phyloP scores from a whole-genome alignment of 805 yeast species.

The Candida stauntonica region DNA sequence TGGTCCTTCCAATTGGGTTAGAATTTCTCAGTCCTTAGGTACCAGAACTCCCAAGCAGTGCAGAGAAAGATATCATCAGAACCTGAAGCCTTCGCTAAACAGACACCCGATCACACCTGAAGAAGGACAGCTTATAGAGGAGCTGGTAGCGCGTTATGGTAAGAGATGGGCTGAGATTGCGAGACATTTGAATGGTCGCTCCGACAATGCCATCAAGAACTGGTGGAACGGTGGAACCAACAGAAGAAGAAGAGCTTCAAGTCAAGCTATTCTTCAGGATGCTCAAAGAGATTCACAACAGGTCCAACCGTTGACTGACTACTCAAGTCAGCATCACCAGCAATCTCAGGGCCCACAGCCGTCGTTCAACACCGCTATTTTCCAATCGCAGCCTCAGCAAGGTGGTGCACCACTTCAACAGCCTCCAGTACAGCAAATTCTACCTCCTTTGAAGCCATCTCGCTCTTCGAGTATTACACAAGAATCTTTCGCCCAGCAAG shows the following conservation, averaged over 20 bases:
- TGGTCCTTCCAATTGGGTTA: slow-evolving; percentile 88
- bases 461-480: slow-evolving; percentile 25
- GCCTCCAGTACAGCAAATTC: slow-evolving; percentile 12
- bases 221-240: slow-evolving; percentile 98
- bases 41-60: slow-evolving; percentile 89
- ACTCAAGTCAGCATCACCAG: slow-evolving; percentile 8
- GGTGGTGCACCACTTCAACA: slow-evolving; percentile 12
- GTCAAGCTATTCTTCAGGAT: slow-evolving; percentile 23
- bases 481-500: slow-evolving; percentile 23
- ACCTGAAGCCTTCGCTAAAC: slow-evolving; percentile 78
- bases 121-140: slow-evolving; percentile 79
- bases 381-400: slow-evolving; percentile 12
- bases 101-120: slow-evolving; percentile 79
- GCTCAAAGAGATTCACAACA: slow-evolving; percentile 6
- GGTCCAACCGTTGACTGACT: slow-evolving; percentile 7
- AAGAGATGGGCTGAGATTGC: slow-evolving; percentile 94
- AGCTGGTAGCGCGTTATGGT: slow-evolving; percentile 72
- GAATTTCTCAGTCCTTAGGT: slow-evolving; percentile 67
- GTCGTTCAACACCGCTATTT: slow-evolving; percentile 19
- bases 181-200: slow-evolving; percentile 77
- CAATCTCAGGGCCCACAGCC: slow-evolving; percentile 15
- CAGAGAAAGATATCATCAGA: slow-evolving; percentile 87
- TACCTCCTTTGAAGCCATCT: slow-evolving; percentile 15
- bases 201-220: slow-evolving; percentile 88
- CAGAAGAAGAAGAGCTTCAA: slow-evolving; percentile 58